phyloP scores from a whole-genome alignment of 2,329 filamentous ascomycete species.

The Colletotrichum orbiculare region DNA sequence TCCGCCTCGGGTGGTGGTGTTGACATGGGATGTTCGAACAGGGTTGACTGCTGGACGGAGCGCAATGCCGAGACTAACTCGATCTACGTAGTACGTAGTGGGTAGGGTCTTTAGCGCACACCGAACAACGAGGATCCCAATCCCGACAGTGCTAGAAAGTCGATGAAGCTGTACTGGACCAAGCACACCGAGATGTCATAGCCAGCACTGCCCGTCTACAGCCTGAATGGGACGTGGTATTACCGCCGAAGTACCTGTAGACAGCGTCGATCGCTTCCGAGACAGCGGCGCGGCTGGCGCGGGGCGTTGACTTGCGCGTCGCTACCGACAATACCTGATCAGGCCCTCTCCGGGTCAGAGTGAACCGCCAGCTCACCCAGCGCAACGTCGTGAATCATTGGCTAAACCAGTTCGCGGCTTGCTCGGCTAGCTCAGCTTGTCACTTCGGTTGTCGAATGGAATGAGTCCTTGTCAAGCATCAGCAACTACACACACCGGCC shows the following conservation, averaged over 20 bases:
- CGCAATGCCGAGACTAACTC: conserved; percentile 37
- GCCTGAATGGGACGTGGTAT: conserved; percentile 25
- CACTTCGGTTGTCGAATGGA: no score
- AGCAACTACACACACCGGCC: no score
- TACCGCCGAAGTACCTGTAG: neutral
- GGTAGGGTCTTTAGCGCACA: no score
- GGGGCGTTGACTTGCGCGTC: neutral
- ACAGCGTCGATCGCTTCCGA: neutral
- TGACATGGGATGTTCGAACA: conserved; percentile 12
- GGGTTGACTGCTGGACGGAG: conserved; percentile 35
- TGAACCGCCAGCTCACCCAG: no score
- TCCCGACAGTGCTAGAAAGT: conserved; percentile 1
- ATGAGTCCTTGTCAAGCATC: no score
- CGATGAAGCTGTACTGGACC: neutral
- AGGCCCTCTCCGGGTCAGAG: no score
- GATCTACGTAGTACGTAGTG: neutral
- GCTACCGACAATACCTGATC: neutral
- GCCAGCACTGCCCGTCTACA: neutral
- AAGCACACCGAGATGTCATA: neutral
- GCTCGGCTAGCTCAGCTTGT: no score
- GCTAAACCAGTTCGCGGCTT: no score
- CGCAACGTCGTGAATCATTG: no score
- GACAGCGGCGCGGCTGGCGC: neutral
- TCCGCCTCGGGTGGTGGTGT: neutral
- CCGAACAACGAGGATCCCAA: conserved; percentile 4